Conservation (phyloP, 192 early-diverging fungal species). For the Polychytrium aggregatum region DNA sequence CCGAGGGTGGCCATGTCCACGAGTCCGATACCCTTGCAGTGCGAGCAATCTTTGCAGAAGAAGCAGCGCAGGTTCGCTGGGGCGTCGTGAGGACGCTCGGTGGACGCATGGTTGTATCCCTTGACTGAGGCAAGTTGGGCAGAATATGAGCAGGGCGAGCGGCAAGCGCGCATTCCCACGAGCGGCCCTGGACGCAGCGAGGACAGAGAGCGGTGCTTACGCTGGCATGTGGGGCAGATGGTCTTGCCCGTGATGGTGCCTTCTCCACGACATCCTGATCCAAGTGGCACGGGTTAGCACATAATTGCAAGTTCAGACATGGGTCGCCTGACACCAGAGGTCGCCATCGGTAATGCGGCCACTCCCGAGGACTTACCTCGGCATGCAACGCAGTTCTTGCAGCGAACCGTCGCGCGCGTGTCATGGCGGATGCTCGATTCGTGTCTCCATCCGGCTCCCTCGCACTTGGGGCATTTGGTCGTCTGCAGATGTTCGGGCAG, state of each 20-base stretch:
- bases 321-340: not conserved
- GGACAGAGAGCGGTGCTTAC: too few relatives aligned
- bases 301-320: not conserved
- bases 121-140: not conserved
- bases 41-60: constrained; percentile 28
- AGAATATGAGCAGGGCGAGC: not conserved
- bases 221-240: constrained; percentile 20
- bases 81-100: constrained; percentile 24
- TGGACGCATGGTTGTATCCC: constrained; percentile 21
- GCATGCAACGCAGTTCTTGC: constrained; percentile 22
- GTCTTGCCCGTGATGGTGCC: constrained; percentile 20
- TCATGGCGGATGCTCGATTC: constrained; percentile 26
- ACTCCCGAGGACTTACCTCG: constrained; percentile 9
- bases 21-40: constrained; percentile 22
- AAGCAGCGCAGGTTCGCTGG: constrained; percentile 29
- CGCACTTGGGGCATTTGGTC: constrained; percentile 11
- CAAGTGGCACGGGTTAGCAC: not conserved
- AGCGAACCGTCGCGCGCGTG: constrained; percentile 13
- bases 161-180: not conserved
- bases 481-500: too few relatives aligned
- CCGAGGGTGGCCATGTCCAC: too few relatives aligned
- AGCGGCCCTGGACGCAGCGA: too few relatives aligned
- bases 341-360: not conserved
- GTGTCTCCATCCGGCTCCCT: constrained; percentile 21
- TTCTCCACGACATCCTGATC: constrained; percentile 11